Evolutionary conservation across 495 filamentous ascomycete genomes (phyloP).

Genomic region (Penicillium nucicola): DNA sequence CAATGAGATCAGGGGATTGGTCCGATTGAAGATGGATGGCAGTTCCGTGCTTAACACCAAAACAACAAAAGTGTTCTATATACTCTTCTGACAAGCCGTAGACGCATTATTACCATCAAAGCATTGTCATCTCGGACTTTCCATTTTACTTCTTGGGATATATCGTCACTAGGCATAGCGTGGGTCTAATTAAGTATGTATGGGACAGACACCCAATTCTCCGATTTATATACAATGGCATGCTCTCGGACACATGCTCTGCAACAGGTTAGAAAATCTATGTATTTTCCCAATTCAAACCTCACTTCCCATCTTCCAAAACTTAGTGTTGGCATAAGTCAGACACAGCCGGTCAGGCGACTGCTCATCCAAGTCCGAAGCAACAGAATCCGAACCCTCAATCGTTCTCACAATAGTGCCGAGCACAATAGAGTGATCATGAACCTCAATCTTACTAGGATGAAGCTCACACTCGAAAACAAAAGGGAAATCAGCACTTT

Average conservation of each 20-base stretch:
- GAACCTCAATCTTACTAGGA: slow-evolving; percentile 35
- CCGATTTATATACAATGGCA: slow-evolving; percentile 3
- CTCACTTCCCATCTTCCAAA: slow-evolving; percentile 43
- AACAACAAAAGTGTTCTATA: slow-evolving; percentile 25
- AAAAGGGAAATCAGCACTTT: slow-evolving; percentile 33
- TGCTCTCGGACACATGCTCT: background rate
- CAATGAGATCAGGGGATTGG: slow-evolving; percentile 10
- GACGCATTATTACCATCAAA: slow-evolving; percentile 4
- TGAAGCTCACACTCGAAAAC: slow-evolving; percentile 40
- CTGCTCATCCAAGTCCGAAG: slow-evolving; percentile 8
- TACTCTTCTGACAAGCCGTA: slow-evolving; percentile 5
- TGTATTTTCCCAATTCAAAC: slow-evolving; percentile 11
- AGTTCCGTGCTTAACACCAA: slow-evolving; percentile 18
- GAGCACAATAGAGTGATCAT: slow-evolving; percentile 44
- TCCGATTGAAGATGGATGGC: slow-evolving; percentile 18
- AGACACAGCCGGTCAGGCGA: slow-evolving; percentile 29
- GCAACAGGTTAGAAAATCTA: background rate
- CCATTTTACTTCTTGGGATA: background rate
- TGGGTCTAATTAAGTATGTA: slow-evolving; percentile 8
- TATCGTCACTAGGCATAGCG: background rate
- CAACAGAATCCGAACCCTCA: slow-evolving; percentile 5
- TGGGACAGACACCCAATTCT: background rate
- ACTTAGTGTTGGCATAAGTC: slow-evolving; percentile 44
- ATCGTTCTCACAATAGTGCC: slow-evolving; percentile 31
- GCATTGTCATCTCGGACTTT: background rate